Evolutionary conservation across 257 asterid species (phyloP).

Genomic region (Lithospermum erythrorhizon): DNA sequence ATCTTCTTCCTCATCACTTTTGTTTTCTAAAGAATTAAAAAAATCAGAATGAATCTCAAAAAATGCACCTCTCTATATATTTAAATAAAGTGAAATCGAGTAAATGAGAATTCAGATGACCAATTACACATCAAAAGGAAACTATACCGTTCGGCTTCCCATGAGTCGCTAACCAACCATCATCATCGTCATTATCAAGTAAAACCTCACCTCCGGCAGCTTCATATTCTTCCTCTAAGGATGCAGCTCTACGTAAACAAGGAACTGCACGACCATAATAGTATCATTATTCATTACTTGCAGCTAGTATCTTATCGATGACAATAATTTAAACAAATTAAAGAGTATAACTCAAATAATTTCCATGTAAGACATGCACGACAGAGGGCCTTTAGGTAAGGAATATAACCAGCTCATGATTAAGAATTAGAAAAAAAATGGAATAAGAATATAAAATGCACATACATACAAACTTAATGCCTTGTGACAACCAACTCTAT

Average conservation of each 20-base stretch:
- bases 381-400: too few relatives aligned
- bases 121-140: not conserved
- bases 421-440: too few relatives aligned
- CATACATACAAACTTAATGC: not conserved
- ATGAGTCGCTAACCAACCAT: slow-evolving; percentile 98
- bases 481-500: not conserved
- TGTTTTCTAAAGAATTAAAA: slow-evolving; percentile 42
- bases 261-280: slow-evolving; percentile 47
- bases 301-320: not conserved
- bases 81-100: slow-evolving; percentile 4
- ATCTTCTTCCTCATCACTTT: slow-evolving; percentile 48
- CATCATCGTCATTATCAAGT: slow-evolving; percentile 76
- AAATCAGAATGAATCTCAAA: slow-evolving; percentile 1
- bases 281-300: not conserved
- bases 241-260: slow-evolving; percentile 89
- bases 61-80: not conserved
- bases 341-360: not conserved
- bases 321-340: not conserved
- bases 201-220: slow-evolving; percentile 97
- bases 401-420: too few relatives aligned
- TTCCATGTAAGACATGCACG: not conserved
- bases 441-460: not conserved
- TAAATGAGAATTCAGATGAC: not conserved
- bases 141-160: slow-evolving; percentile 73
- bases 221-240: slow-evolving; percentile 90